A percentile compares a stretch with the other conserved stretches of the same genome.
Conservation (phyloP, 2,329 filamentous ascomycete genomes). For the Hortaea sp. region DNA sequence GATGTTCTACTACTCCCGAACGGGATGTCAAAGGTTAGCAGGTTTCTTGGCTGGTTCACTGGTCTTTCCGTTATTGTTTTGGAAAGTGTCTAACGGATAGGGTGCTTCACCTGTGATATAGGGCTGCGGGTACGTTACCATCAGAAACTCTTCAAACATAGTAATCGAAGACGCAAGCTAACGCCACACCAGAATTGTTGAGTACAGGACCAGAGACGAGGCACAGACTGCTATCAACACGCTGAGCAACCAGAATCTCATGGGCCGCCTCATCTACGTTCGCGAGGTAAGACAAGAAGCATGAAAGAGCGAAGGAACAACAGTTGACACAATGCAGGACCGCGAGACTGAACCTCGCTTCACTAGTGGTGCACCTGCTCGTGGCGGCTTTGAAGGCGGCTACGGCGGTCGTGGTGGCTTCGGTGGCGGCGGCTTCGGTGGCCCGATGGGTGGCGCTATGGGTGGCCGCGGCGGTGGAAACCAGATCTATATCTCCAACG, state of each 20-base stretch:
- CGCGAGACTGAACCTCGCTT: conserved; percentile 97
- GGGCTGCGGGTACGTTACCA: conserved; percentile 87
- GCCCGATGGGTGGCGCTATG: conserved; percentile 35
- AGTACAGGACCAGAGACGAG: conserved; percentile 99
- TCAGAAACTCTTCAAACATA: neutral
- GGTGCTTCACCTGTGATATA: conserved; percentile 73
- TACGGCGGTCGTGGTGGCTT: conserved; percentile 38
- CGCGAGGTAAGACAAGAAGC: conserved; percentile 61
- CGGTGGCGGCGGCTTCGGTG: conserved; percentile 40
- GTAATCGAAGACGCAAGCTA: conserved; percentile 22
- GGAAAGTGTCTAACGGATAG: conserved; percentile 98
- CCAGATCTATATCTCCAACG: conserved; percentile 96
- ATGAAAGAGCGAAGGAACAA: neutral
- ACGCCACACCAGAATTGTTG: conserved; percentile 70
- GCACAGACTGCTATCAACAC: conserved; percentile 94
- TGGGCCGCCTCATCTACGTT: conserved; percentile 97
- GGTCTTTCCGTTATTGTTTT: conserved; percentile 54
- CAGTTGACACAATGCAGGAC: conserved; percentile 49
- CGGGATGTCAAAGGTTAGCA: conserved; percentile 99
- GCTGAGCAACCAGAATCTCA: conserved; percentile 97
- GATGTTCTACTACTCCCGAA: conserved; percentile 99
- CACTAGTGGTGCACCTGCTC: conserved; percentile 38
- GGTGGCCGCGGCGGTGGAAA: conserved; percentile 56
- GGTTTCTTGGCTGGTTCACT: conserved; percentile 75
- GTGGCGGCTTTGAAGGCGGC: conserved; percentile 49